A percentile compares a stretch with the other conserved stretches of the same genome.
Evolutionary conservation across 768 basidiomycete genomes (phyloP).

Genomic region (Trametes punicea): DNA sequence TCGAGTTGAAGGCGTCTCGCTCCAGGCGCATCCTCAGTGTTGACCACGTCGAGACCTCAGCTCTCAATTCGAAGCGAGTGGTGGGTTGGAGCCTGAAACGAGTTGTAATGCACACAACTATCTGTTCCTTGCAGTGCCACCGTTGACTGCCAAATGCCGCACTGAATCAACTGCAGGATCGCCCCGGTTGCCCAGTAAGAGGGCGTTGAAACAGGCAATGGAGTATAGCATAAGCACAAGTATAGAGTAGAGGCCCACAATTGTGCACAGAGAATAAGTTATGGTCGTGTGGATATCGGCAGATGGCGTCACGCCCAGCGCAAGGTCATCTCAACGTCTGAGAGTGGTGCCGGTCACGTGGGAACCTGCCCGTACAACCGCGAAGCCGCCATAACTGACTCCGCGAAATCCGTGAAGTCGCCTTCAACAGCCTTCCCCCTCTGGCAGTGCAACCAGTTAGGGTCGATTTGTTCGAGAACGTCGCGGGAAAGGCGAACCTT

Average conservation of each 20-base stretch:
- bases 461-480: not conserved
- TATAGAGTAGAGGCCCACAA: not conserved
- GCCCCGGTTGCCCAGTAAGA: no score
- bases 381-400: constrained; percentile 13
- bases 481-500: constrained; percentile 41
- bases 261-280: no score
- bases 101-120: no score
- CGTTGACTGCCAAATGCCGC: no score
- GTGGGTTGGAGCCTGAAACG: no score
- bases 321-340: not conserved
- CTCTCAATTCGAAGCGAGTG: no score
- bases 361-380: not conserved
- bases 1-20: no score
- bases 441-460: constrained; percentile 11
- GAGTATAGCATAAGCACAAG: not conserved
- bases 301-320: constrained; percentile 5
- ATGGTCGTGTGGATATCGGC: no score
- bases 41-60: no score
- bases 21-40: no score
- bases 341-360: not conserved
- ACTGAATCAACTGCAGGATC: no score
- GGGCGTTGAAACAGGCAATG: not conserved
- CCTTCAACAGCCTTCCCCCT: constrained; percentile 25
- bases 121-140: no score
- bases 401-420: constrained; percentile 28